Evolutionary conservation across 345 rosid species (phyloP), one percentile per base, ranked within the genome.

Genomic region (Aethionema arabicum): DNA sequence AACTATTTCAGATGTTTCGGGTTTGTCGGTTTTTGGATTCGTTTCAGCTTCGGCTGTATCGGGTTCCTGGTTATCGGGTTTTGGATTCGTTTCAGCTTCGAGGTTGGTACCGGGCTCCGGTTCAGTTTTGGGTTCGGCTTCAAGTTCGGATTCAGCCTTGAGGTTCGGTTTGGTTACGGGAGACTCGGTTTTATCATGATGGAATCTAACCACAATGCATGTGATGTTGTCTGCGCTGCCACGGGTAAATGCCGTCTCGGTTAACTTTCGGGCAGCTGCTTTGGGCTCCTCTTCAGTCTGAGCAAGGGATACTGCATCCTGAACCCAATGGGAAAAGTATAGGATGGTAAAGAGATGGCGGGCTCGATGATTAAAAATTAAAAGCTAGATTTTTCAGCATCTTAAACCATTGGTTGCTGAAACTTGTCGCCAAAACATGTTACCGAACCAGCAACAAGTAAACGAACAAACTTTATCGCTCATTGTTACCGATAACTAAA

Each of bases 171-270:
- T 66, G 8, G 74, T 51, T 53, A 65, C 32, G 29, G 60, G 62
- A 13, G 75, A 40, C 53, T 74, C 77, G 11, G 74, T 76, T 66
- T 75, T 70, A 33, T 60, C 67, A 51, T 80, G 95, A 77, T 60
- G 80, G 77, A 95, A 86, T 73, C 70, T 84, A 71, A 90, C 99
- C 63, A 93, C 97, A 33, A 93, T 86, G 76, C 97, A 93, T 0
- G 99, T 90, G 76, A 93, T 90, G 75, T 95, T 95, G 79, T 90
- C 99, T 7, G 92, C 96, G 52, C 99, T 95, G 65, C 97, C 96
- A 10, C 87, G 86, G 3, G 79, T 66, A 21, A 85, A 87, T 8
- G 99, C 96, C 11, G 85, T 81, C 73, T 90, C 97, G 0, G 88
- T 84, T 72, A 95, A 72, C 77, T 90, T 95, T 56, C 82, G 82